Conservation (phyloP, 441 rosid species). For the Croton laevigatus region DNA sequence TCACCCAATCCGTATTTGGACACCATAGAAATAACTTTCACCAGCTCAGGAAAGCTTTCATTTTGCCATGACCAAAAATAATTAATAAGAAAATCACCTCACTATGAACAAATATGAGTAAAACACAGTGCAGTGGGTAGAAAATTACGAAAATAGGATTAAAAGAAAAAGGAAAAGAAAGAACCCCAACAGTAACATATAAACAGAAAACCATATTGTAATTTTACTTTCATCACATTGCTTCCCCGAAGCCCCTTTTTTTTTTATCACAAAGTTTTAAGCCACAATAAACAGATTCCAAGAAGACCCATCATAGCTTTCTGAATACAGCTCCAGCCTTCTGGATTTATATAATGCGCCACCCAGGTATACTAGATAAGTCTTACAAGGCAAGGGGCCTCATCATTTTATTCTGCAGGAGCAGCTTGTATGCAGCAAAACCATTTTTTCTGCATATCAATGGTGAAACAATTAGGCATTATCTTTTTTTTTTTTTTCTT, state of each 20-base stretch:
- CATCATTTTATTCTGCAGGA: constrained; percentile 31
- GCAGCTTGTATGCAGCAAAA: constrained; percentile 56
- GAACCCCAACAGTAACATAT: constrained; percentile 12
- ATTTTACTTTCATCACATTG: constrained; percentile 19
- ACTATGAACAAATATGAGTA: constrained; percentile 20
- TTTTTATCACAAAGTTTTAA: constrained; percentile 15
- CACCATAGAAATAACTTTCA: too few species aligned
- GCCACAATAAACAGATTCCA: constrained; percentile 29
- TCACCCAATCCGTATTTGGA: too few species aligned
- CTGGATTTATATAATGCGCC: constrained; percentile 20
- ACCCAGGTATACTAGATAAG: constrained; percentile 6
- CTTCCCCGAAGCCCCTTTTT: constrained; percentile 19
- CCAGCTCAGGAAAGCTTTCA: background rate
- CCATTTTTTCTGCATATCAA: constrained; percentile 61
- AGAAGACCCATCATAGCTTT: constrained; percentile 40
- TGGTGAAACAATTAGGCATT: background rate
- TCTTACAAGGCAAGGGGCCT: constrained; percentile 27
- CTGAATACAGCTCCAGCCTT: constrained; percentile 41
- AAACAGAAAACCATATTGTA: constrained; percentile 18
- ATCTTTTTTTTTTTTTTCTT: background rate
- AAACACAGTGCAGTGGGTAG: background rate
- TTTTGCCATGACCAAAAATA: background rate
- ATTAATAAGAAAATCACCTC: constrained; percentile 16
- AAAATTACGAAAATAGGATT: background rate
- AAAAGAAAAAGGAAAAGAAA: background rate